Evolutionary conservation across 768 basidiomycete genomes (phyloP), one percentile per base, ranked within the genome.

Genomic region (Lentinula sp.): DNA sequence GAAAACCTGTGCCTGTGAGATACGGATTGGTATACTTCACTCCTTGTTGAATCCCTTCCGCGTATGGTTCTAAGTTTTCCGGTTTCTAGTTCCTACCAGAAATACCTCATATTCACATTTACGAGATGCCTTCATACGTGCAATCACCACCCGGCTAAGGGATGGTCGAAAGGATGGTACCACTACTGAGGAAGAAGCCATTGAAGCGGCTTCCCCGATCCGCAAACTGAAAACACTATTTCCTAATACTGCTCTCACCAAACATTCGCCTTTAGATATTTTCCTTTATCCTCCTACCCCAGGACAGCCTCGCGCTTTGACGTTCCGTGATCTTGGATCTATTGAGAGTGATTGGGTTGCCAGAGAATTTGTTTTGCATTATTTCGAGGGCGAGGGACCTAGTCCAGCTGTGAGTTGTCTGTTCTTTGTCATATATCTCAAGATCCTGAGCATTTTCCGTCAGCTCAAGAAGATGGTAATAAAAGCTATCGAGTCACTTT

Each of bases 61-160:
- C 10, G 2, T 52, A 23, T 23, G 9, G 5, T 28, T 10, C 40
- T 37, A 8, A 11, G 4, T 39, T n/a, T 11, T n/a, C 2, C 23
- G n/a, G 34, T 18, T 35, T 52, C 23, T 58, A 92, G 91, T 93
- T n/a, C 92, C 91, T 2, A 89, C 88, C 2, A 82, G 92, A 9
- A 80, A 79, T 39, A 93, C 92, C 0, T 86, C 84, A 6, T 92
- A 86, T 68, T 81, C 83, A 15, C 92, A 95, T 67, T 77, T 94
- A 32, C 83, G 92, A 21, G 92, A 94, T 68, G 92, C 88, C 2
- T 93, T 93, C 65, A 78, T 93, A 71, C 83, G 92, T 48, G 82
- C 90, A 15, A 71, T 95, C 50, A 84, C 85, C 64, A 74, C 78
- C 2, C 84, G 90, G 18, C 74, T 91, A 61, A 73, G 77, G 28